These are phyloP conservation scores for Komagataella mondaviorum DNA, from an alignment of 805 yeast genomes.

Conservation along the genomic window DNA sequence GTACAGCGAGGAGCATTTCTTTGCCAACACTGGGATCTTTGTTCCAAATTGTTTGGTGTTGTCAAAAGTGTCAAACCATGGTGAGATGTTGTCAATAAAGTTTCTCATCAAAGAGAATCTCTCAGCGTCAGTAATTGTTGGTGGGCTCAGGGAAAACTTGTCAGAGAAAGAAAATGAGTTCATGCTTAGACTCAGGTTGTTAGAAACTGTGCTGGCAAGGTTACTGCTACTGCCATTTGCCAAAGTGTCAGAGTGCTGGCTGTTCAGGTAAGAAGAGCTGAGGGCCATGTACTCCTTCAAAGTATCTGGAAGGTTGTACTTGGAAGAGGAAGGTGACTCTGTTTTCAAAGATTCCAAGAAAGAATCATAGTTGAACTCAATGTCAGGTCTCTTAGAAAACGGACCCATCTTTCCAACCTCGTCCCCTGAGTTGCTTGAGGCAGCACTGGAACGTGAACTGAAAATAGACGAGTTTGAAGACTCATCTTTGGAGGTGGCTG, in stretches of 20 bases:
- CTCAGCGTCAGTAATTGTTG: slow-evolving; percentile 18
- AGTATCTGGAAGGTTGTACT: slow-evolving; percentile 18
- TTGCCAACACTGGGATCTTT: slow-evolving; percentile 21
- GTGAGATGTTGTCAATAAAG: slow-evolving; percentile 23
- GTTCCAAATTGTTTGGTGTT: slow-evolving; percentile 20
- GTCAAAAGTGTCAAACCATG: slow-evolving; percentile 21
- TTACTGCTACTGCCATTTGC: slow-evolving; percentile 8
- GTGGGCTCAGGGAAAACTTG: slow-evolving; percentile 10
- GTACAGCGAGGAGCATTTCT: slow-evolving; percentile 15
- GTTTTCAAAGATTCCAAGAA: neutral
- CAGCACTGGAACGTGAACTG: neutral
- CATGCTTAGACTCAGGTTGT: slow-evolving; percentile 6
- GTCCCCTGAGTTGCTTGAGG: neutral
- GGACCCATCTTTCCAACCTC: neutral
- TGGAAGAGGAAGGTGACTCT: slow-evolving; percentile 3
- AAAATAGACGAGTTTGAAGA: neutral
- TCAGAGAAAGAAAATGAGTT: slow-evolving; percentile 8
- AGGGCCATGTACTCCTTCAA: slow-evolving; percentile 26
- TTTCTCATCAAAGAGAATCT: slow-evolving; percentile 16
- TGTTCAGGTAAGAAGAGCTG: slow-evolving; percentile 5
- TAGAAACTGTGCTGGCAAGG: slow-evolving; percentile 7
- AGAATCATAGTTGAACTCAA: slow-evolving; percentile 1
- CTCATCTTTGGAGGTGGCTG: neutral
- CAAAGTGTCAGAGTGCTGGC: neutral
- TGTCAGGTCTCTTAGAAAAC: neutral